Evolutionary conservation across 75 land plant species (phyloP).

Genomic region (Chamaecyparis obtusa): DNA sequence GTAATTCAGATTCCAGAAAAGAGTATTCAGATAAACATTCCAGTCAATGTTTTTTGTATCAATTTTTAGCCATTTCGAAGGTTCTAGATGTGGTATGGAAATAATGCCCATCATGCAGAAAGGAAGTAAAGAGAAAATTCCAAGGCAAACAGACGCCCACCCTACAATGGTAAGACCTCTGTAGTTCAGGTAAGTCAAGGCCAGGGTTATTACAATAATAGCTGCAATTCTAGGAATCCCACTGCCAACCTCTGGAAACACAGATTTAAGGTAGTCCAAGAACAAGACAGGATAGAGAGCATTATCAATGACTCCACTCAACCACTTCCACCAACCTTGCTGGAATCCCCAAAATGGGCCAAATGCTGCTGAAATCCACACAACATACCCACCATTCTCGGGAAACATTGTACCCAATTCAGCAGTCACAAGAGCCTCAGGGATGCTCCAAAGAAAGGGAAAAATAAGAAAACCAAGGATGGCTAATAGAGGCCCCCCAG

Average conservation of each 20-base stretch:
- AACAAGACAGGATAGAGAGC: slow-evolving; percentile 51
- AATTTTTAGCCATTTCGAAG: slow-evolving; percentile 47
- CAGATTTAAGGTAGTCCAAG: slow-evolving; percentile 35
- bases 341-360: slow-evolving; percentile 90
- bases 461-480: slow-evolving; percentile 69
- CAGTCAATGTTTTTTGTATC: slow-evolving; percentile 52
- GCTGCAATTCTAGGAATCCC: slow-evolving; percentile 40
- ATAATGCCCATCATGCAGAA: slow-evolving; percentile 58
- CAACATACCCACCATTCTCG: slow-evolving; percentile 80
- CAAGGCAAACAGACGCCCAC: slow-evolving; percentile 49
- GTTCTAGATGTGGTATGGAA: slow-evolving; percentile 56
- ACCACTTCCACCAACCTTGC: slow-evolving; percentile 82
- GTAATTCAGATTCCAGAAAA: slow-evolving; percentile 73
- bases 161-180: slow-evolving; percentile 79
- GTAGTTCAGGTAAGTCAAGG: slow-evolving; percentile 75
- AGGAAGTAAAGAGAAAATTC: slow-evolving; percentile 63
- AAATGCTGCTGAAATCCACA: slow-evolving; percentile 81
- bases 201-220: slow-evolving; percentile 45
- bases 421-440: slow-evolving; percentile 81
- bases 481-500: slow-evolving; percentile 77
- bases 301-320: slow-evolving; percentile 85
- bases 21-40: slow-evolving; percentile 63
- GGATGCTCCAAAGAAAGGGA: slow-evolving; percentile 80
- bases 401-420: slow-evolving; percentile 83
- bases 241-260: slow-evolving; percentile 32